Conservation (phyloP, 306 rosid species). For the Cajanus cajan region DNA sequence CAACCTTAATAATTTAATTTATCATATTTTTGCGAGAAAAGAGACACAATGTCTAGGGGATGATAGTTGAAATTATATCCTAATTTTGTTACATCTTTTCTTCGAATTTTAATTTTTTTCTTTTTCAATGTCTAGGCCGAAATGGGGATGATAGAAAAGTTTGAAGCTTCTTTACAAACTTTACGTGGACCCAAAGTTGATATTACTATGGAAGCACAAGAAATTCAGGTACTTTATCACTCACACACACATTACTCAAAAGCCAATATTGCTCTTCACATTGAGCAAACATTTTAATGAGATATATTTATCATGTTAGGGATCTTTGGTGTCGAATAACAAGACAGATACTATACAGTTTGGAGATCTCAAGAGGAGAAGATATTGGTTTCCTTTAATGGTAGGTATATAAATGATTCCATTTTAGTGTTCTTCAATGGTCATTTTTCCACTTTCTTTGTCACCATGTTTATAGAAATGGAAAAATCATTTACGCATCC, state of each 20-base stretch:
- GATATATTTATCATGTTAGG: constrained; percentile 33
- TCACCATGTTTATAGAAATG: too few species aligned
- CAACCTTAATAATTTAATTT: background rate
- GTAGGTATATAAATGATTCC: constrained; percentile 48
- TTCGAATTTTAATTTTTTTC: background rate
- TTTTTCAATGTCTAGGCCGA: constrained; percentile 47
- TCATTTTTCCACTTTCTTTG: background rate
- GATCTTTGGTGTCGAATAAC: constrained; percentile 46
- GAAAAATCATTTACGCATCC: too few species aligned
- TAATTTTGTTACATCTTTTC: background rate
- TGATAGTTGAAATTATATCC: too few species aligned
- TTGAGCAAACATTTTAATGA: background rate
- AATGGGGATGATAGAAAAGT: constrained; percentile 69
- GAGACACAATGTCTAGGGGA: background rate
- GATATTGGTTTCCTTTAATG: constrained; percentile 81
- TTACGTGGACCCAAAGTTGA: constrained; percentile 64
- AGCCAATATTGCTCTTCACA: background rate
- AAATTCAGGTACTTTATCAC: constrained; percentile 49
- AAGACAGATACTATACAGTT: constrained; percentile 43
- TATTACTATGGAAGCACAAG: constrained; percentile 61
- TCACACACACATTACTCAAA: background rate
- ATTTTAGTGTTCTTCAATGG: background rate
- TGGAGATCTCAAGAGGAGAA: constrained; percentile 64
- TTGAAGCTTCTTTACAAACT: constrained; percentile 66
- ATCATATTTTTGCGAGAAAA: background rate